These are phyloP conservation scores for Cercospora sp. DNA, from an alignment of 2,329 filamentous ascomycete genomes.

Conservation along the genomic window DNA sequence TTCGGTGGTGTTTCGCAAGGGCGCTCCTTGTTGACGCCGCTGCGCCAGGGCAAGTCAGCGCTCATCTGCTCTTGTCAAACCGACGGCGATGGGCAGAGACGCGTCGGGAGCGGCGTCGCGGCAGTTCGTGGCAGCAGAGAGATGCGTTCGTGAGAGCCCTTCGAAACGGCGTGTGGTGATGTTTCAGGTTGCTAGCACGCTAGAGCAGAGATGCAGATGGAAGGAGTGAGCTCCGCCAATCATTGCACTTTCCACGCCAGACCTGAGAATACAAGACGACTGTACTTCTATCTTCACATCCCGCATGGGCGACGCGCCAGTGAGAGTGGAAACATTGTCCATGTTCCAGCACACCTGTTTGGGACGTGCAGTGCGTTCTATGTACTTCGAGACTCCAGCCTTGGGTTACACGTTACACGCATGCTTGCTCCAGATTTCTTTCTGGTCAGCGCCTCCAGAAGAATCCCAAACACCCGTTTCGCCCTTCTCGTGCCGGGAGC, in stretches of 20 bases:
- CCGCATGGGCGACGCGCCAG: constrained; percentile 13
- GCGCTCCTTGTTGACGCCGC: constrained; percentile 13
- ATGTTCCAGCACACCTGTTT: constrained; percentile 12
- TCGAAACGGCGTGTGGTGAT: constrained; percentile 14
- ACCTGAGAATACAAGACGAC: constrained; percentile 3
- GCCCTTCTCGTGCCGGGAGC: neutral
- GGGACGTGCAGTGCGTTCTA: constrained; percentile 2
- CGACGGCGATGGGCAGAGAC: constrained; percentile 9
- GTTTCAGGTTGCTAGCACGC: constrained; percentile 15
- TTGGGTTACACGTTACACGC: neutral
- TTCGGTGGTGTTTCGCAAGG: constrained; percentile 18
- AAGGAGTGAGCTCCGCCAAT: constrained; percentile 7
- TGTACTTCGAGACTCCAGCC: constrained; percentile 8
- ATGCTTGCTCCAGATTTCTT: neutral
- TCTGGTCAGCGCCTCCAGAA: neutral
- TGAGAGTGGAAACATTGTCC: constrained; percentile 1
- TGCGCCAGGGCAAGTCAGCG: constrained; percentile 19
- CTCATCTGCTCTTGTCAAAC: constrained; percentile 13
- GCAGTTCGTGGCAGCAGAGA: neutral
- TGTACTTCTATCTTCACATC: neutral
- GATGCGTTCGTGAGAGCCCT: constrained; percentile 11
- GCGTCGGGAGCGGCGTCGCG: constrained; percentile 8
- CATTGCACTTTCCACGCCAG: neutral
- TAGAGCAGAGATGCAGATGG: constrained; percentile 6
- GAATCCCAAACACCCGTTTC: neutral